Conservation (phyloP, 2,329 filamentous ascomycete genomes). For the Emmonsia crescens region DNA sequence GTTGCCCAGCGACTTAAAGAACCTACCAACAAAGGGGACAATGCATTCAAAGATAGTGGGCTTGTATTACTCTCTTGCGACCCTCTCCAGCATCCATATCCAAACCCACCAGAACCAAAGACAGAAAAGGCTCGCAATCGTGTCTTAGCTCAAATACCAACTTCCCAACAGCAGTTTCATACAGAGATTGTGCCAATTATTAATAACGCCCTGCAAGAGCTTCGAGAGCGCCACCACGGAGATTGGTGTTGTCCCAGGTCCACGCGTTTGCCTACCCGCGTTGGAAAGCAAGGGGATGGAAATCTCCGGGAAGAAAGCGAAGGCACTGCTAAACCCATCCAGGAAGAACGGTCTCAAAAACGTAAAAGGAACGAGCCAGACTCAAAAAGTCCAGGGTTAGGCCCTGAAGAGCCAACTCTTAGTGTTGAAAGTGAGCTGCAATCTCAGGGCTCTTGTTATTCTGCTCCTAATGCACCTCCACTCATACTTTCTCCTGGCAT, state of each 20-base stretch:
- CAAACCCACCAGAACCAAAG: constrained; percentile 41
- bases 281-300: neutral
- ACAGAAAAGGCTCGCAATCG: constrained; percentile 32
- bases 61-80: constrained; percentile 34
- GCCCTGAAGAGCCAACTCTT: neutral
- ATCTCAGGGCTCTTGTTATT: neutral
- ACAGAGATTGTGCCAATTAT: constrained; percentile 21
- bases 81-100: constrained; percentile 39
- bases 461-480: constrained; percentile 15
- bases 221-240: constrained; percentile 16
- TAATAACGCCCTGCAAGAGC: constrained; percentile 26
- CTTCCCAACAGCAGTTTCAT: constrained; percentile 24
- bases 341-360: neutral
- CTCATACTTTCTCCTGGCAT: constrained; percentile 24
- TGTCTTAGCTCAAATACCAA: constrained; percentile 27
- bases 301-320: neutral
- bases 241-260: constrained; percentile 26
- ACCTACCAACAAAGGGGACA: constrained; percentile 14
- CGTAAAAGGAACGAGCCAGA: neutral
- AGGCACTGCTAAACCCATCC: neutral
- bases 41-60: constrained; percentile 3
- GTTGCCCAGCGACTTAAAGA: constrained; percentile 36
- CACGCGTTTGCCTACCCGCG: constrained; percentile 5
- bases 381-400: neutral
- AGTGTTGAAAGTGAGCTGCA: neutral